Percentiles rank a stretch among this genome's conserved stretches.
phyloP scores from a whole-genome alignment of 306 rosid genomes.

The Aeschynomene evenia region DNA sequence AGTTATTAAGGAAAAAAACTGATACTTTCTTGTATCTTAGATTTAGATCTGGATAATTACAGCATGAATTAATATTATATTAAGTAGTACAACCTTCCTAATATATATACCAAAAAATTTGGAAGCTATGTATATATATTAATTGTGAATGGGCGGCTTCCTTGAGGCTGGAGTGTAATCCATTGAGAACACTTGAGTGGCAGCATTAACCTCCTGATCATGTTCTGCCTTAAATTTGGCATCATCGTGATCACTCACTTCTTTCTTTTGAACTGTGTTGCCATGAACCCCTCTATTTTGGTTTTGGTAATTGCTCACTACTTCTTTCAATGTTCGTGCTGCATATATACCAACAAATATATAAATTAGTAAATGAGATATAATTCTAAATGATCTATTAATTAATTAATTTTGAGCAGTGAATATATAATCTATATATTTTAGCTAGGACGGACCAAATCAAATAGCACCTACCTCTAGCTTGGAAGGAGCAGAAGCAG shows the following conservation, averaged over 20 bases:
- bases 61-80: background rate
- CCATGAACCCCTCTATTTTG: background rate
- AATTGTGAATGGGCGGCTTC: conserved; percentile 96
- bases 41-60: conserved; percentile 2
- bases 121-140: background rate
- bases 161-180: conserved; percentile 81
- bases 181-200: conserved; percentile 53
- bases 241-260: conserved; percentile 24
- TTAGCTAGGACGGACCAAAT: background rate
- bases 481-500: conserved; percentile 50
- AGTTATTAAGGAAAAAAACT: background rate
- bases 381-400: too few species aligned
- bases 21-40: background rate
- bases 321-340: conserved; percentile 62
- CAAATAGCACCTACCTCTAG: conserved; percentile 64
- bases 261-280: conserved; percentile 24
- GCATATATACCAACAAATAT: conserved; percentile 29
- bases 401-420: background rate
- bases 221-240: conserved; percentile 38
- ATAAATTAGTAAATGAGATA: background rate
- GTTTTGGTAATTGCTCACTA: conserved; percentile 2
- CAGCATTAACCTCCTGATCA: conserved; percentile 29
- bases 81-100: background rate
- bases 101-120: conserved; percentile 12
- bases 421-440: too few species aligned